Evolutionary conservation across 2,329 filamentous ascomycete genomes (phyloP).

Genomic region (Monilinia polystroma): DNA sequence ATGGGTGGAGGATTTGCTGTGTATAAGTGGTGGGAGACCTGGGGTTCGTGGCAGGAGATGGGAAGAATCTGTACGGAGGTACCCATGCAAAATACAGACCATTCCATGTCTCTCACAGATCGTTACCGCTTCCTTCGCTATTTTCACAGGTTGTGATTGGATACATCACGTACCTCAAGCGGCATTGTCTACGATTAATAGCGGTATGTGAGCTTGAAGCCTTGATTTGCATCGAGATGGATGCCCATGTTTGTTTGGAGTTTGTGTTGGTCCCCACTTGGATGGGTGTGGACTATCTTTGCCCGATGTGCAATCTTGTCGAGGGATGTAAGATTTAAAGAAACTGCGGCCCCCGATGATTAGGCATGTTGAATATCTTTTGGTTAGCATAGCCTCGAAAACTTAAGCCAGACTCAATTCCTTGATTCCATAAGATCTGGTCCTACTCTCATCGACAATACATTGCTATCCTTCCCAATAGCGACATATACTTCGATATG

Average conservation of each 20-base stretch:
- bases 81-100: conserved; percentile 15
- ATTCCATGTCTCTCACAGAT: conserved; percentile 3
- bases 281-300: conserved; percentile 19
- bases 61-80: conserved; percentile 12
- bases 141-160: conserved; percentile 28
- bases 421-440: background rate
- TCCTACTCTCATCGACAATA: background rate
- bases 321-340: conserved; percentile 22
- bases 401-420: background rate
- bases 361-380: conserved; percentile 8
- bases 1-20: background rate
- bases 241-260: conserved; percentile 17
- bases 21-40: conserved; percentile 17
- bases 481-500: conserved; percentile 28
- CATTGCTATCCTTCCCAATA: background rate
- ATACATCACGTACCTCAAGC: conserved; percentile 25
- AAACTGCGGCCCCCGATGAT: conserved; percentile 1
- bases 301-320: conserved; percentile 9
- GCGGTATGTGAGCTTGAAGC: conserved; percentile 29
- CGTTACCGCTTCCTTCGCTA: conserved; percentile 19
- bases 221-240: conserved; percentile 19
- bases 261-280: conserved; percentile 21
- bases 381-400: conserved; percentile 1
- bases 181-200: conserved; percentile 25
- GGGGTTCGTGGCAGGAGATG: conserved; percentile 10